These are phyloP conservation scores for Phylloporus sp. DNA, from an alignment of 1,284 basidiomycete species.

Conservation along the genomic window DNA sequence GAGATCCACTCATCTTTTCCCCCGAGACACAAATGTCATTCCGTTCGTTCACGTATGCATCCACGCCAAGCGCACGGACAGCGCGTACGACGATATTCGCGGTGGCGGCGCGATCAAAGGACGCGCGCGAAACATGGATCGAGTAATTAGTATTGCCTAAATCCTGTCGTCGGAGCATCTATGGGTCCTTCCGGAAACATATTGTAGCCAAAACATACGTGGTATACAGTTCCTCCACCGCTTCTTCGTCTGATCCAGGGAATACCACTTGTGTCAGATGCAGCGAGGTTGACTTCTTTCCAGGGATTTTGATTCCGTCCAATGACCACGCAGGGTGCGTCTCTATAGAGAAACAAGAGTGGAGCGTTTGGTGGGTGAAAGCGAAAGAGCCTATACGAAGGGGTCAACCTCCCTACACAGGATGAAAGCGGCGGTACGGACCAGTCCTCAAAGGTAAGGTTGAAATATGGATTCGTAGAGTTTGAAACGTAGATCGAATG, in stretches of 20 bases:
- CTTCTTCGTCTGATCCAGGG: constrained; percentile 89
- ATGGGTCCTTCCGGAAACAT: neutral
- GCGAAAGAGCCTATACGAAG: constrained; percentile 79
- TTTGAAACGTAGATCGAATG: constrained; percentile 83
- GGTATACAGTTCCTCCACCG: constrained; percentile 98
- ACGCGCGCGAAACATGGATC: constrained; percentile 83
- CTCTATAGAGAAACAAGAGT: constrained; percentile 88
- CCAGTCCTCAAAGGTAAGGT: constrained; percentile 95
- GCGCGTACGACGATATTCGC: constrained; percentile 83
- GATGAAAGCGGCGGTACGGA: constrained; percentile 45
- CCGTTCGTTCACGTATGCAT: constrained; percentile 85
- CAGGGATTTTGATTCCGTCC: constrained; percentile 98
- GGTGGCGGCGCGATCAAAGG: constrained; percentile 85
- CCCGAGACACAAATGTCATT: constrained; percentile 88
- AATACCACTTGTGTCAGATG: constrained; percentile 61
- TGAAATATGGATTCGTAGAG: constrained; percentile 90
- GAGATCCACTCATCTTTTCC: constrained; percentile 79
- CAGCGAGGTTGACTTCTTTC: constrained; percentile 89
- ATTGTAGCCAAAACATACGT: constrained; percentile 64
- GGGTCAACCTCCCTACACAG: constrained; percentile 10
- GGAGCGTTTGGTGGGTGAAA: constrained; percentile 72
- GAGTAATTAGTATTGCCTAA: constrained; percentile 98
- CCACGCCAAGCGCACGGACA: constrained; percentile 76
- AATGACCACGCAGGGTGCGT: constrained; percentile 91
- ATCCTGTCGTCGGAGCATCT: constrained; percentile 66